Conservation (phyloP, 176 grass and related monocot species). For the Avena insularis region DNA sequence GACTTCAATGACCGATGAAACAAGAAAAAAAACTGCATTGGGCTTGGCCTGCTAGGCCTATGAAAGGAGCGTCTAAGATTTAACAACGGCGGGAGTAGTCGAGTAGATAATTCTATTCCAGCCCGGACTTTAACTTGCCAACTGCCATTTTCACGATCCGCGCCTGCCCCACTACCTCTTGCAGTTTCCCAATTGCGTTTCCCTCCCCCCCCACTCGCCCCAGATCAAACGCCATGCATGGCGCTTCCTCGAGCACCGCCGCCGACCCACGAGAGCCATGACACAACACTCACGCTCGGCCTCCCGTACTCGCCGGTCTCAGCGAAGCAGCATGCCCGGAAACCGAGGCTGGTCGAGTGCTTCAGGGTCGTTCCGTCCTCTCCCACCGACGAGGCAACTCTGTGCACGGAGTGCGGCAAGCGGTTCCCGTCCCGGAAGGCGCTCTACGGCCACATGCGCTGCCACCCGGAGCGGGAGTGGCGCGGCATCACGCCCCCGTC, state of each 20-base stretch:
- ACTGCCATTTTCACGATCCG: not conserved
- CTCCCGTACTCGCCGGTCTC: constrained; percentile 2
- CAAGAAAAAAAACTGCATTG: too few relatives aligned
- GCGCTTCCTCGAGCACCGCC: not conserved
- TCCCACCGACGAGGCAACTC: constrained; percentile 8
- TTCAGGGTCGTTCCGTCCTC: not conserved
- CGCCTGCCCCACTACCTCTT: not conserved
- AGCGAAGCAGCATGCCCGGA: not conserved
- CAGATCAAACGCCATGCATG: constrained; percentile 19
- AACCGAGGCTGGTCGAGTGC: not conserved
- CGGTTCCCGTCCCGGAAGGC: constrained; percentile 61
- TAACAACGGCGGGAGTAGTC: not conserved
- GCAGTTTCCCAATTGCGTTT: not conserved
- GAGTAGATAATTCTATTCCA: not conserved
- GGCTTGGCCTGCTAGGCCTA: too few relatives aligned
- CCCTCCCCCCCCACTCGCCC: not conserved
- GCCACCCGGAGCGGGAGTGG: constrained; percentile 75
- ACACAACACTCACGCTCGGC: constrained; percentile 38
- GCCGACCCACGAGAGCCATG: constrained; percentile 19
- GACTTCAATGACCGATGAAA: too few relatives aligned
- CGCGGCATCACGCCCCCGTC: constrained; percentile 56
- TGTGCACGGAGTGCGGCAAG: constrained; percentile 65
- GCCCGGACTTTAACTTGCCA: not conserved
- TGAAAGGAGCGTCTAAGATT: not conserved
- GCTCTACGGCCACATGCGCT: constrained; percentile 79